Evolutionary conservation across 805 yeast species (phyloP), one percentile per base, ranked within the genome.

Genomic region (Candida sonorensis): DNA sequence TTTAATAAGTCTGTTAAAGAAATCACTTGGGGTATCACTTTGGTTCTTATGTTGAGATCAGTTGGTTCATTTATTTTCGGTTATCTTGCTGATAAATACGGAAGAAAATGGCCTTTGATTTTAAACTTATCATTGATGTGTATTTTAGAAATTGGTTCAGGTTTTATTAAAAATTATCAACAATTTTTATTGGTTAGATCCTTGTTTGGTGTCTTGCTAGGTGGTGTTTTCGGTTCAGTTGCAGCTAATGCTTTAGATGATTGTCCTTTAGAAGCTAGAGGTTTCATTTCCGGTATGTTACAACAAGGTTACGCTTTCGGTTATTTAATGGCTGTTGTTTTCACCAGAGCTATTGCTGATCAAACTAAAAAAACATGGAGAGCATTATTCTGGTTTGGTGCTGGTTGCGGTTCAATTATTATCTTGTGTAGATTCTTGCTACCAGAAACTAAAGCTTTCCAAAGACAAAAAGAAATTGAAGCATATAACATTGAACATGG

Each of bases 241-340:
- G 63, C 74, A 15, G 70, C 75, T 17, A 67, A 72, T 13, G 68
- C 76, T 12, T 45, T 73, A 24, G 77, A 72, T 40, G 77, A 69
- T 50, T 62, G 72, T 43, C 77, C 79, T 10, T 46, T 51, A 17
- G 62, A 55, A 22, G 72, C 80, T 21, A 62, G 73, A 55, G 80
- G 83, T 28, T 63, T 77, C 36, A 55, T 78, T 29, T 69, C 78
- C 22, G 85, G 84, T 29, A 54, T 82, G 26, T 72, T 85, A 51
- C 94, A 84, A 57, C 81, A 83, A 53, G 94, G 94, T 39, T 85
- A 79, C 44, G 79, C 82, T 1, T 67, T 79, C 29, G 87, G 87
- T 16, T 78, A 77, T 45, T 57, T 79, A 17, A 50, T 78, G 37
- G 84, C 77, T 5, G 82, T 77, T 30, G 62, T 77, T 16, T 79